phyloP scores from a whole-genome alignment of 179 eudicot species.

The Dionaea muscipula region DNA sequence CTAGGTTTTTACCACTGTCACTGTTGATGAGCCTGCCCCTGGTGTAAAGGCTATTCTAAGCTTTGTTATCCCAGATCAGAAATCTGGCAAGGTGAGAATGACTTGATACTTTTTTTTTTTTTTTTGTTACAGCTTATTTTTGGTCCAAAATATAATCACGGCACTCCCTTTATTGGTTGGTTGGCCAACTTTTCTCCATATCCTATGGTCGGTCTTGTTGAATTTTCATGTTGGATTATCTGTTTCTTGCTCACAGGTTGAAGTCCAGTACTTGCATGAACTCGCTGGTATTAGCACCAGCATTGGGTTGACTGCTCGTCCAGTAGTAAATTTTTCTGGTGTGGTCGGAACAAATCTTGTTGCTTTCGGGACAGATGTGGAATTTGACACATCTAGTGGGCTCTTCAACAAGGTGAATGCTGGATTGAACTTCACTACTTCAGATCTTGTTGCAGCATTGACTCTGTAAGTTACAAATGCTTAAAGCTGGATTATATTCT shows the following conservation, averaged over 20 bases:
- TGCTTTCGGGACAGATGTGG: conserved; percentile 61
- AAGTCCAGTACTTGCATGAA: conserved; percentile 78
- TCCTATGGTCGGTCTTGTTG: not conserved
- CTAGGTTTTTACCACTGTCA: conserved; percentile 36
- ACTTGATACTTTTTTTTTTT: not conserved
- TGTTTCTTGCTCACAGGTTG: conserved; percentile 30
- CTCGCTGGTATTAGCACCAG: conserved; percentile 66
- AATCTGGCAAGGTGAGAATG: conserved; percentile 65
- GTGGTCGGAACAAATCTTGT: conserved; percentile 48
- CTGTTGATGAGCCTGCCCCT: conserved; percentile 65
- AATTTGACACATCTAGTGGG: conserved; percentile 56
- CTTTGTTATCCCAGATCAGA: conserved; percentile 68
- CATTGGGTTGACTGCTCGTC: conserved; percentile 75
- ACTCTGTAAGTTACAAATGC: conserved; percentile 61
- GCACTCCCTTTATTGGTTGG: no score
- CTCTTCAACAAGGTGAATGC: conserved; percentile 66
- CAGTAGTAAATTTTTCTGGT: conserved; percentile 67
- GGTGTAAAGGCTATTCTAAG: conserved; percentile 73
- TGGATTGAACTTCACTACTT: conserved; percentile 54
- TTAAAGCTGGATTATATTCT: no score
- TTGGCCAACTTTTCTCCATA: not conserved
- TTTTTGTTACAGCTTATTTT: no score
- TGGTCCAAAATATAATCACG: no score
- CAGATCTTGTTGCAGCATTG: conserved; percentile 68
- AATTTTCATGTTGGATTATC: not conserved